phyloP scores from a whole-genome alignment of 768 basidiomycete species.

The Boletellus sp. region DNA sequence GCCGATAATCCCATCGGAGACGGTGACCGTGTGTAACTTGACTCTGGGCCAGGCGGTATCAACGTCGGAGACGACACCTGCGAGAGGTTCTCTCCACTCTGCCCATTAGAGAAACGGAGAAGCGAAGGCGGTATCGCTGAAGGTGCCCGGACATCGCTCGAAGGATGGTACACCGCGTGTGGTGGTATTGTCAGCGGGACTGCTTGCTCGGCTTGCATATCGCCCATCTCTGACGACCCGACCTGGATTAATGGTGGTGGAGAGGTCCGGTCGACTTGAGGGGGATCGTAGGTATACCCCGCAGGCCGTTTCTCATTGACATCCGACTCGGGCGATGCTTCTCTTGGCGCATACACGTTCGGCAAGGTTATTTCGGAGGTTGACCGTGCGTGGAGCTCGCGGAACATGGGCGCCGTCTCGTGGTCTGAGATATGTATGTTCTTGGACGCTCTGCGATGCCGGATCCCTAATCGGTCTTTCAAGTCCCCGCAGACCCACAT shows the following conservation, averaged over 20 bases:
- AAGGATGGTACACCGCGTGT: constrained; percentile 60
- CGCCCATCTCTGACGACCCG: constrained; percentile 9
- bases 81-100: constrained; percentile 37
- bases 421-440: constrained; percentile 35
- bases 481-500: constrained; percentile 83
- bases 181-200: constrained; percentile 40
- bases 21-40: constrained; percentile 1
- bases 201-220: constrained; percentile 23
- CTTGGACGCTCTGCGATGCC: constrained; percentile 55
- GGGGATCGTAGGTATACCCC: not conserved
- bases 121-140: constrained; percentile 56
- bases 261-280: constrained; percentile 1
- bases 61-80: constrained; percentile 5
- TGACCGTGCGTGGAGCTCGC: constrained; percentile 59
- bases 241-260: constrained; percentile 11
- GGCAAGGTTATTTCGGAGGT: constrained; percentile 52
- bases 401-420: constrained; percentile 73
- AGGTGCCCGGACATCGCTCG: constrained; percentile 45
- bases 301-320: constrained; percentile 10
- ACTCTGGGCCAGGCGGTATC: constrained; percentile 3
- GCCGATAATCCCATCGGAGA: constrained; percentile 2
- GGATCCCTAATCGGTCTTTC: constrained; percentile 75
- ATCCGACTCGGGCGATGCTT: constrained; percentile 26
- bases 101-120: constrained; percentile 45
- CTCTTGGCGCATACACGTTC: constrained; percentile 47